These are phyloP conservation scores for Cucurbita moschata DNA, from an alignment of 306 rosid genomes.

Conservation along the genomic window DNA sequence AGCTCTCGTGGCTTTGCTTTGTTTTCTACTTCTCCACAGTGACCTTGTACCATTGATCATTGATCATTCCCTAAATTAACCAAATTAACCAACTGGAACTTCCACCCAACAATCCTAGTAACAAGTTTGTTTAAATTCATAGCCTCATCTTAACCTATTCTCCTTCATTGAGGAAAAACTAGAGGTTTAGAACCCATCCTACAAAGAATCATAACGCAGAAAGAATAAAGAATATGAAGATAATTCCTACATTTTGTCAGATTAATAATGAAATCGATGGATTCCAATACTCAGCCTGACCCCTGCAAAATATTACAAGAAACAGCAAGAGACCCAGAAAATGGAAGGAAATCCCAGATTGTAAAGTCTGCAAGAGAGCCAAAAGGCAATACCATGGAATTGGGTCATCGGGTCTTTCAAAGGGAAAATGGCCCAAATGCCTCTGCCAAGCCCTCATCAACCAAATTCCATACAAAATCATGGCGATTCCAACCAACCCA, in stretches of 20 bases:
- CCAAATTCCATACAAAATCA: slow-evolving; percentile 55
- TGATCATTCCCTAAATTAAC: too few relatives aligned
- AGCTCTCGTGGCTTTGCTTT: too few relatives aligned
- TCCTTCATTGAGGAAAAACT: not conserved
- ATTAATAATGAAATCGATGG: not conserved
- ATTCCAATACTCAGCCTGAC: not conserved
- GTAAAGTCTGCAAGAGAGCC: not conserved
- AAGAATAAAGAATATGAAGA: not conserved
- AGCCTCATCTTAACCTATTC: not conserved
- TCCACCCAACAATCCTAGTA: too few relatives aligned
- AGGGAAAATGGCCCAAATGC: slow-evolving; percentile 31
- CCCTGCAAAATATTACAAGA: not conserved
- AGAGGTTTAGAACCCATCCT: not conserved
- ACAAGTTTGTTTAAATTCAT: not conserved
- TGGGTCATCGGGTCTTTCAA: slow-evolving; percentile 35
- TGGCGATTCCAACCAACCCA: slow-evolving; percentile 68
- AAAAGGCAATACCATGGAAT: slow-evolving; percentile 38
- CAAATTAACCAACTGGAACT: too few relatives aligned
- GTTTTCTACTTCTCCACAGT: too few relatives aligned
- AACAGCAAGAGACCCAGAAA: not conserved
- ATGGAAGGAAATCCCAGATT: not conserved
- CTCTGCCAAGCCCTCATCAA: slow-evolving; percentile 67
- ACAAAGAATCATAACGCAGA: not conserved
- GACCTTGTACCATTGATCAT: too few relatives aligned
- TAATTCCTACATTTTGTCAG: not conserved